Evolutionary conservation across 140 eudicot genomes (phyloP), one percentile per base, ranked within the genome.

Genomic region (Oenanthe javanica): DNA sequence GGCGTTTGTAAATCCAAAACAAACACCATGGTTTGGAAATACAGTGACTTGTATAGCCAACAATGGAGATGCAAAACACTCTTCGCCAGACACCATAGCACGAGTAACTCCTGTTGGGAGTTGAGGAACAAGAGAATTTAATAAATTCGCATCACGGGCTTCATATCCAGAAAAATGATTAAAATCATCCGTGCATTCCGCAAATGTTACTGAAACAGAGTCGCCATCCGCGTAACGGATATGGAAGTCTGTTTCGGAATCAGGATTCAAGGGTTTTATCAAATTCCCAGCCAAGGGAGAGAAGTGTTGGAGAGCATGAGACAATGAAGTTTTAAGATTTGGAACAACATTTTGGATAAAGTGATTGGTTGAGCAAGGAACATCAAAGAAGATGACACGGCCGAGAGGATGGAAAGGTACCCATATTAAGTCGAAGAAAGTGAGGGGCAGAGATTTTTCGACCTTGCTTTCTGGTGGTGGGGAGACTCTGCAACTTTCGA

Each of bases 201-300:
- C 84, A 47, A 83, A 11, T 1, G 84, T 81, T 4, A 90, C 55
- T 1, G 86, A 59, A 69, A 88, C 73, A 0, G 92, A 82, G 66
- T 90, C 90, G 0, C 90, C 92, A 0, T 82, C 54, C 3, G 21
- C 57, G 16, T 83, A 84, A 14, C 83, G 84, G 7, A 88, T 51
- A 40, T 73, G 78, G 5, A 90, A 90, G 31, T 72, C 75, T 38
- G 7, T 7, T 0, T 48, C 25, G 43, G 45, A 67, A 10, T 31
- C 4, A 31, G 79, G 63, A 5, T 59, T 59, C 11, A 14, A 2
- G 31, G 69, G 69, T 59, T 71, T 12, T 31, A 77, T 48, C 49
- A 90, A 75, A 85, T 82, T 88, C 1, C 90, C 84, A 2, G 90
- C 81, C 2, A 90, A 45, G 0, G 90, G 91, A 46, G 79, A 83